A percentile compares a stretch with the other conserved stretches of the same genome.
Conservation (phyloP, 176 grass and related monocot species). For the Oropetium thomaeum region DNA sequence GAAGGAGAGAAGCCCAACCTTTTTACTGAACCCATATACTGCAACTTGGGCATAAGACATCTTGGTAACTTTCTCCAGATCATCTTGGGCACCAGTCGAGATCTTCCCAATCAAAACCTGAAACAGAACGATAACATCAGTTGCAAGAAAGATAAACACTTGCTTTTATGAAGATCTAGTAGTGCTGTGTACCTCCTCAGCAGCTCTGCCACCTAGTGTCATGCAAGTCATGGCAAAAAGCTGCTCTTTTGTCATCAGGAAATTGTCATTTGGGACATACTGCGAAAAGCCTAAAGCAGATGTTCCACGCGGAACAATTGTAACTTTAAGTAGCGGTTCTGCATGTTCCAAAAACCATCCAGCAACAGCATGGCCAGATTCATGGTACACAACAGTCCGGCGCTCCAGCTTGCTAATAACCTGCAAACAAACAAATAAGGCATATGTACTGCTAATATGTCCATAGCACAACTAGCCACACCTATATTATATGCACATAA, state of each 20-base stretch:
- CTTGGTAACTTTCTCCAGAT: constrained; percentile 90
- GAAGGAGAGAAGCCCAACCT: constrained; percentile 91
- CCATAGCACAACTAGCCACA: constrained; percentile 13
- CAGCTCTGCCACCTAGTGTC: constrained; percentile 85
- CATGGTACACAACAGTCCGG: constrained; percentile 86
- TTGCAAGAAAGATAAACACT: constrained; percentile 1
- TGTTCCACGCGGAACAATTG: constrained; percentile 87
- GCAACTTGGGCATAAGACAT: constrained; percentile 94
- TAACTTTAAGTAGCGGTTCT: constrained; percentile 89
- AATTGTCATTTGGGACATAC: constrained; percentile 84
- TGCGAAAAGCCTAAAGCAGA: constrained; percentile 90
- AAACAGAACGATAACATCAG: constrained; percentile 16
- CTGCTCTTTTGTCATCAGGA: constrained; percentile 96
- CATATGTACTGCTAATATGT: background rate
- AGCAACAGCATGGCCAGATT: constrained; percentile 90
- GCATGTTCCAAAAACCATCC: constrained; percentile 98
- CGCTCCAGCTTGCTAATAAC: constrained; percentile 93
- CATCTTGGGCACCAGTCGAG: constrained; percentile 86
- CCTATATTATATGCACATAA: background rate
- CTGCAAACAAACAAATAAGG: constrained; percentile 42
- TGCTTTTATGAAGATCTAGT: background rate
- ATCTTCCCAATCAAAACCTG: constrained; percentile 84
- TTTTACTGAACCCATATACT: constrained; percentile 87
- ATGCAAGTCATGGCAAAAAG: constrained; percentile 94
- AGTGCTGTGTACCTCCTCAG: constrained; percentile 66